Percentiles rank a stretch among this genome's conserved stretches.
These are phyloP conservation scores for Stipa capillata DNA, from an alignment of 176 grass and related monocot species.

Conservation along the genomic window DNA sequence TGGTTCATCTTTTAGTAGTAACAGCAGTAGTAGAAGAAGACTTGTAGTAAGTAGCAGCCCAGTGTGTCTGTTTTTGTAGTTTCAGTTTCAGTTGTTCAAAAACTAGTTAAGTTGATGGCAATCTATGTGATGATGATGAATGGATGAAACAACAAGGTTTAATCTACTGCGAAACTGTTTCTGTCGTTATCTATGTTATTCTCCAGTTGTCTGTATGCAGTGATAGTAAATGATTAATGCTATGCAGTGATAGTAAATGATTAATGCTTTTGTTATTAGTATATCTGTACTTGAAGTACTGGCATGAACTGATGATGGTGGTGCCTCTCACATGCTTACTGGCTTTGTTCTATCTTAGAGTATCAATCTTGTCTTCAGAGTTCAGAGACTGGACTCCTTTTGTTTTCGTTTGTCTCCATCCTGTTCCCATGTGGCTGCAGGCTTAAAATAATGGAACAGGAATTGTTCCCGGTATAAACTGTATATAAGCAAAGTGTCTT, in stretches of 20 bases:
- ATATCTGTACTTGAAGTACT: conserved; percentile 2
- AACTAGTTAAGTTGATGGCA: background rate
- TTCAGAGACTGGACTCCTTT: background rate
- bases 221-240: background rate
- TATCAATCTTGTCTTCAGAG: background rate
- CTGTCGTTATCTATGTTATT: background rate
- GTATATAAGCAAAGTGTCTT: background rate
- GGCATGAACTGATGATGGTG: background rate
- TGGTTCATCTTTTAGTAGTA: background rate
- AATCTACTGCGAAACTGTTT: background rate
- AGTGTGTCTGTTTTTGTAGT: conserved; percentile 17
- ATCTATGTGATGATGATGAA: background rate
- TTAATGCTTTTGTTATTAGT: background rate
- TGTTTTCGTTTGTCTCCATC: conserved; percentile 16
- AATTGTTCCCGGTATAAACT: background rate
- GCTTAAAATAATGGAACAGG: background rate
- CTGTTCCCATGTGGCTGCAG: conserved; percentile 12
- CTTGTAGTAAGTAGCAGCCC: background rate
- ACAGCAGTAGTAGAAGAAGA: background rate
- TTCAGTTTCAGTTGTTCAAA: background rate
- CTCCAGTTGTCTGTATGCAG: background rate
- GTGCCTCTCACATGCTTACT: conserved; percentile 1
- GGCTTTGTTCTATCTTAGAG: background rate
- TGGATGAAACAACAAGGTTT: background rate
- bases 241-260: background rate